A percentile compares a stretch with the other conserved stretches of the same genome.
These are phyloP conservation scores for Penicillium desertorum DNA, from an alignment of 495 filamentous ascomycete genomes.

Conservation along the genomic window DNA sequence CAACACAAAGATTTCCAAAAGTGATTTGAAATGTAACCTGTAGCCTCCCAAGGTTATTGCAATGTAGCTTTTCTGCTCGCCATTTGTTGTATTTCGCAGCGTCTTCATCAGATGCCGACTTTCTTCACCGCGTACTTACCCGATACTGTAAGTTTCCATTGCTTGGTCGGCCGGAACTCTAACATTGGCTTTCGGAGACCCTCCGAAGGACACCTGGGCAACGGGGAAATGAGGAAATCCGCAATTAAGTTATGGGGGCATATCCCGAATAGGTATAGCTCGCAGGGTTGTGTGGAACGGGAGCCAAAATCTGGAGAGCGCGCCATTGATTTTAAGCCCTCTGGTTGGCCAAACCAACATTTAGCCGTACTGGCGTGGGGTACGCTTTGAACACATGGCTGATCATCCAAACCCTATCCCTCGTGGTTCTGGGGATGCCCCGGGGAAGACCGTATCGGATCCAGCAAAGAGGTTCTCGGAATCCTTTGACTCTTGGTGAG, in stretches of 20 bases:
- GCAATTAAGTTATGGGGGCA: background rate
- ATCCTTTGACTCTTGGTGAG: too few species aligned
- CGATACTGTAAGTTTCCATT: background rate
- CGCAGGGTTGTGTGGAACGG: too few species aligned
- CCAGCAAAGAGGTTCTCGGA: too few species aligned
- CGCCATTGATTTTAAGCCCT: too few species aligned
- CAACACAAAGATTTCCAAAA: background rate
- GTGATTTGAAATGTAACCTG: background rate
- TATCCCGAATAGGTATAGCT: too few species aligned
- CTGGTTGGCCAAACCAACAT: too few species aligned
- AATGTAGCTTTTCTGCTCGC: background rate
- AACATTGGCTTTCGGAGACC: background rate
- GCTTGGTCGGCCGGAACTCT: background rate
- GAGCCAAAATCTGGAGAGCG: too few species aligned
- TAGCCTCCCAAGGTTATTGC: background rate
- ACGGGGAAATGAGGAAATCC: background rate
- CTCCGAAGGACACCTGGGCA: background rate
- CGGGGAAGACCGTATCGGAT: too few species aligned
- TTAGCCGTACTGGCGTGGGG: too few species aligned
- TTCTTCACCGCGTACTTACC: background rate
- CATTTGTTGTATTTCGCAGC: background rate
- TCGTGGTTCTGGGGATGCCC: too few species aligned
- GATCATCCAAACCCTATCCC: too few species aligned
- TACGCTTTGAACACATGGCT: too few species aligned
- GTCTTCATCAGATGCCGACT: background rate